Percentiles rank a stretch among this genome's conserved stretches.
These are phyloP conservation scores for Pisolithus orientalis DNA, from an alignment of 768 basidiomycete species.

Conservation along the genomic window DNA sequence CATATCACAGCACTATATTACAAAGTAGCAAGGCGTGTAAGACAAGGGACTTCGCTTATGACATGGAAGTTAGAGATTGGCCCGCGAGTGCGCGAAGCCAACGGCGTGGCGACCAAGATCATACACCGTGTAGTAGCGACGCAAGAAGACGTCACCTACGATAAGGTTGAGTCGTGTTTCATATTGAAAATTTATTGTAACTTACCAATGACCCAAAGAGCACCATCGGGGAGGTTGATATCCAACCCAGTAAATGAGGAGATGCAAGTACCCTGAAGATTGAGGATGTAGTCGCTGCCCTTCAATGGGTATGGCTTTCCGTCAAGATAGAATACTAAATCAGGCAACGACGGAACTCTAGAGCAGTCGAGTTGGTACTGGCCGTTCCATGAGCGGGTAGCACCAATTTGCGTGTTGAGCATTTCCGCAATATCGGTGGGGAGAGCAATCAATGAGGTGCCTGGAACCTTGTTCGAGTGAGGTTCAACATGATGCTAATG, in stretches of 20 bases:
- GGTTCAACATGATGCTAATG: conserved; percentile 1
- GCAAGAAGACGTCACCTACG: conserved; percentile 82
- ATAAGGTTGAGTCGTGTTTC: conserved; percentile 2
- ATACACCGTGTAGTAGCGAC: conserved; percentile 90
- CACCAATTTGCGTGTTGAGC: conserved; percentile 93
- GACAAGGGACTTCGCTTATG: background rate
- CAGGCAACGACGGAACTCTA: conserved; percentile 78
- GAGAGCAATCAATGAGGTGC: conserved; percentile 90
- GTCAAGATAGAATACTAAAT: conserved; percentile 76
- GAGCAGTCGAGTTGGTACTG: conserved; percentile 90
- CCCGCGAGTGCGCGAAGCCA: conserved; percentile 60
- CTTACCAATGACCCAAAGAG: conserved; percentile 88
- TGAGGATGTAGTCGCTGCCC: conserved; percentile 83
- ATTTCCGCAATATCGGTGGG: conserved; percentile 96
- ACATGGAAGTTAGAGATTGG: conserved; percentile 14
- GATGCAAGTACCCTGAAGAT: conserved; percentile 90
- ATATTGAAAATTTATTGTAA: conserved; percentile 3
- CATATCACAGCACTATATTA: background rate
- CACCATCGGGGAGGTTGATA: conserved; percentile 71
- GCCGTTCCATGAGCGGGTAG: conserved; percentile 91
- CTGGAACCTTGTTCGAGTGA: conserved; percentile 29
- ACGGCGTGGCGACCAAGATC: conserved; percentile 74
- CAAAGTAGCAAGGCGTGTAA: background rate
- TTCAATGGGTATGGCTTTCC: conserved; percentile 76
- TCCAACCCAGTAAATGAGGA: conserved; percentile 91